phyloP scores from a whole-genome alignment of 2,329 filamentous ascomycete genomes.

The Zasmidium angulare region DNA sequence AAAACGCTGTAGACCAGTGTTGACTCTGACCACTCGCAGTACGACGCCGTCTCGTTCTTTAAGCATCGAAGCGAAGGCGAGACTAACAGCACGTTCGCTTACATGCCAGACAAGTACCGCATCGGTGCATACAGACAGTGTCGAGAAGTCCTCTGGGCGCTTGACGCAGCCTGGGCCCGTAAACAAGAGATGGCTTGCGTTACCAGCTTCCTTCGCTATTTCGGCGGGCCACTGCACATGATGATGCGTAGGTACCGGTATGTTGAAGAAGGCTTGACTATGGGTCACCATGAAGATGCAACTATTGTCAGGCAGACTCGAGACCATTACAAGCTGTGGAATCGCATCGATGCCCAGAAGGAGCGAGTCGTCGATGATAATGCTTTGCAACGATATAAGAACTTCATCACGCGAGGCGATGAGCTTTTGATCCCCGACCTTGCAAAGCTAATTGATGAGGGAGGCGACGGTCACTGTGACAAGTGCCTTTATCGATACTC shows the following conservation, averaged over 20 bases:
- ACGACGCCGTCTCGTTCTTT: conserved; percentile 37
- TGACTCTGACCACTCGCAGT: conserved; percentile 5
- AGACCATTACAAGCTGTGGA: conserved; percentile 36
- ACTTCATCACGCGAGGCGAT: conserved; percentile 7
- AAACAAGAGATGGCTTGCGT: conserved; percentile 6
- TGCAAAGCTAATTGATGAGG: conserved; percentile 7
- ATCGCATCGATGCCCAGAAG: conserved; percentile 22
- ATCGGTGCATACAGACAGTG: conserved; percentile 23
- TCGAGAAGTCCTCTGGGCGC: conserved; percentile 37
- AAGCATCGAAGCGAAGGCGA: conserved; percentile 38
- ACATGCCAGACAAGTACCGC: conserved; percentile 28
- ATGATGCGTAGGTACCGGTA: conserved; percentile 39
- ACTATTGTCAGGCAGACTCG: conserved; percentile 26
- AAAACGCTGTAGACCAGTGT: background rate
- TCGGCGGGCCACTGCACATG: conserved; percentile 37
- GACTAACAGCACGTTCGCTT: conserved; percentile 38
- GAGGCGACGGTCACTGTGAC: background rate
- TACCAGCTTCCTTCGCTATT: conserved; percentile 32
- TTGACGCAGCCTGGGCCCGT: conserved; percentile 30
- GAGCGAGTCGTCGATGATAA: background rate
- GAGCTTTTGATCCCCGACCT: conserved; percentile 7
- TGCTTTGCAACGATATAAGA: conserved; percentile 1
- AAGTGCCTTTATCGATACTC: background rate
- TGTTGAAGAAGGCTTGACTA: conserved; percentile 34
- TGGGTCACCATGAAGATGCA: conserved; percentile 31